Evolutionary conservation across 306 rosid species (phyloP).

Genomic region (Hylodesmum podocarpum): DNA sequence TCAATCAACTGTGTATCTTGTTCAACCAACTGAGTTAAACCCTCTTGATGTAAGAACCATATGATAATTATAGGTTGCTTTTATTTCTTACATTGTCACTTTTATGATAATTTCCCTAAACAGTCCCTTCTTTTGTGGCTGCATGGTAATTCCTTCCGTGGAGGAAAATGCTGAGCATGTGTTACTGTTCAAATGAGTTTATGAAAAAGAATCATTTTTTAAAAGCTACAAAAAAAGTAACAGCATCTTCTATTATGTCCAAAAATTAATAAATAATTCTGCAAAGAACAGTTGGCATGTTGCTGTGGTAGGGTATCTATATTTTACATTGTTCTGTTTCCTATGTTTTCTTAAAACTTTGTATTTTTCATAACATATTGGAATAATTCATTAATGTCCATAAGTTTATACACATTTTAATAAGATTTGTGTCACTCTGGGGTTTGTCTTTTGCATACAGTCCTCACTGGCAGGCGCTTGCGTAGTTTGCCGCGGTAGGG

Average conservation of each 20-base stretch:
- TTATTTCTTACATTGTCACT: background rate
- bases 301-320: slow-evolving; percentile 6
- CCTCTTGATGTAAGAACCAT: too few relatives aligned
- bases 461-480: slow-evolving; percentile 47
- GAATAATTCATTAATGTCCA: slow-evolving; percentile 14
- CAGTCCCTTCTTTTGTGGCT: background rate
- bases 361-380: slow-evolving; percentile 10
- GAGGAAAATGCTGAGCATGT: background rate
- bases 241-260: background rate
- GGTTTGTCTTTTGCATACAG: slow-evolving; percentile 39
- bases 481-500: slow-evolving; percentile 56
- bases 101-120: background rate
- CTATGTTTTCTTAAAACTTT: slow-evolving; percentile 18
- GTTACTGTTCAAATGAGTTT: background rate
- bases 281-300: background rate
- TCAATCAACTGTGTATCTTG: too few relatives aligned
- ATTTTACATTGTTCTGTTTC: background rate
- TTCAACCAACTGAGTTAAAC: too few relatives aligned
- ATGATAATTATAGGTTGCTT: background rate
- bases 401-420: slow-evolving; percentile 26
- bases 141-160: background rate
- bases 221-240: background rate
- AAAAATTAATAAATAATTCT: background rate
- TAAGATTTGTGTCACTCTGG: background rate
- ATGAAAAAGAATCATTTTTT: background rate